These are phyloP conservation scores for Periconia sp. DNA, from an alignment of 2,329 filamentous ascomycete genomes.

Conservation along the genomic window DNA sequence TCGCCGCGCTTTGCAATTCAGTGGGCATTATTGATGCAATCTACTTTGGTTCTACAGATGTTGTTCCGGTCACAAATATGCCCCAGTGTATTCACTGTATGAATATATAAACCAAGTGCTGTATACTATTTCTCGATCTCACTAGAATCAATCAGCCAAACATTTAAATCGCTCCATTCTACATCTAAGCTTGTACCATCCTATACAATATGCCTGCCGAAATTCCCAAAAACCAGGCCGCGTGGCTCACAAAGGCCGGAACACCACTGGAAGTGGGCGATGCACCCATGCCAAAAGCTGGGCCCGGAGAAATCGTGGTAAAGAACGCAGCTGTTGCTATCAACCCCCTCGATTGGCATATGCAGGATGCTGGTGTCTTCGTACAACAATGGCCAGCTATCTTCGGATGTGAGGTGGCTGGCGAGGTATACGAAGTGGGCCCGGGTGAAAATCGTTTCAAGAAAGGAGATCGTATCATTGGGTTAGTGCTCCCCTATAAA, in stretches of 20 bases:
- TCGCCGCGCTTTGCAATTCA: background rate
- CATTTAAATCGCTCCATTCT: background rate
- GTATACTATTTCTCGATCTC: background rate
- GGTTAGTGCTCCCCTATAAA: conserved; percentile 11
- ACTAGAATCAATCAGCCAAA: background rate
- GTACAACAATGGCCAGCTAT: conserved; percentile 32
- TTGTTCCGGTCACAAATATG: too few relatives aligned
- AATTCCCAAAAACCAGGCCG: conserved; percentile 22
- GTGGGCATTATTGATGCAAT: background rate
- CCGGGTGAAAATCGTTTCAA: conserved; percentile 44
- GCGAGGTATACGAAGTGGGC: conserved; percentile 47
- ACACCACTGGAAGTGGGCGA: conserved; percentile 20
- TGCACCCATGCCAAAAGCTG: conserved; percentile 21
- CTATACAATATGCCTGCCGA: background rate
- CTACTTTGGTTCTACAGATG: background rate
- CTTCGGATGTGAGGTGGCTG: conserved; percentile 46
- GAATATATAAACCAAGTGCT: background rate
- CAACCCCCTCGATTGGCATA: conserved; percentile 26
- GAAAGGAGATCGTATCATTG: conserved; percentile 48
- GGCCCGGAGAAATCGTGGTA: conserved; percentile 25
- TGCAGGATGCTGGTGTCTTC: conserved; percentile 33
- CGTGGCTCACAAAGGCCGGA: conserved; percentile 21
- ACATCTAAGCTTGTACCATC: background rate
- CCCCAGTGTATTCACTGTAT: background rate
- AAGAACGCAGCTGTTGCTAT: conserved; percentile 30